phyloP scores from a whole-genome alignment of 2,329 filamentous ascomycete genomes.

The Fusarium udum region DNA sequence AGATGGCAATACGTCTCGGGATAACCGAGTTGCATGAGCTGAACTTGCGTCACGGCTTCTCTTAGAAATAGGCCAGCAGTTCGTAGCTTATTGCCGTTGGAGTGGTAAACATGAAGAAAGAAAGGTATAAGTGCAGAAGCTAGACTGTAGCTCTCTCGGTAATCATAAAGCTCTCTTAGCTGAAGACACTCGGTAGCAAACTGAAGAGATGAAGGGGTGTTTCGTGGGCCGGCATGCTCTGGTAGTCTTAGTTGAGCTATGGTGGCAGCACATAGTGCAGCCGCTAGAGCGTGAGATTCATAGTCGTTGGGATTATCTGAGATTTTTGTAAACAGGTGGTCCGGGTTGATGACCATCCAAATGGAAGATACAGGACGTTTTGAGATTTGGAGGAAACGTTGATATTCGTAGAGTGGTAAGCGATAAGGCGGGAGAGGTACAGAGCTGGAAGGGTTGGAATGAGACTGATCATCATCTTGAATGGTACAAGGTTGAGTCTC shows the following conservation, averaged over 20 bases:
- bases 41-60: slow-evolving; percentile 40
- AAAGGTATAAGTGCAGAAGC: slow-evolving; percentile 40
- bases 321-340: slow-evolving; percentile 31
- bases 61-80: slow-evolving; percentile 39
- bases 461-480: too few relatives aligned
- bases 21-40: slow-evolving; percentile 35
- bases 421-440: slow-evolving; percentile 14
- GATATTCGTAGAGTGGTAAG: slow-evolving; percentile 33
- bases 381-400: slow-evolving; percentile 34
- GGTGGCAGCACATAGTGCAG: slow-evolving; percentile 40
- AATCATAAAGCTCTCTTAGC: slow-evolving; percentile 37
- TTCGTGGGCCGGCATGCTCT: slow-evolving; percentile 30
- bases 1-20: slow-evolving; percentile 32
- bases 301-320: slow-evolving; percentile 19
- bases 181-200: slow-evolving; percentile 30
- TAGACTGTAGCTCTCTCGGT: slow-evolving; percentile 33
- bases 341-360: slow-evolving; percentile 39
- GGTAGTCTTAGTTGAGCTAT: slow-evolving; percentile 42
- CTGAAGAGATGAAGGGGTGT: slow-evolving; percentile 25
- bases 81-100: slow-evolving; percentile 42
- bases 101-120: slow-evolving; percentile 44
- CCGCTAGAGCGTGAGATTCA: slow-evolving; percentile 39
- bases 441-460: background rate
- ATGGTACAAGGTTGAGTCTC: background rate
- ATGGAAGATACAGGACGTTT: slow-evolving; percentile 30